Percentiles rank a stretch among this genome's conserved stretches.
phyloP scores from a whole-genome alignment of 129 eudicot genomes.

The Ambrosia artemisiifolia region DNA sequence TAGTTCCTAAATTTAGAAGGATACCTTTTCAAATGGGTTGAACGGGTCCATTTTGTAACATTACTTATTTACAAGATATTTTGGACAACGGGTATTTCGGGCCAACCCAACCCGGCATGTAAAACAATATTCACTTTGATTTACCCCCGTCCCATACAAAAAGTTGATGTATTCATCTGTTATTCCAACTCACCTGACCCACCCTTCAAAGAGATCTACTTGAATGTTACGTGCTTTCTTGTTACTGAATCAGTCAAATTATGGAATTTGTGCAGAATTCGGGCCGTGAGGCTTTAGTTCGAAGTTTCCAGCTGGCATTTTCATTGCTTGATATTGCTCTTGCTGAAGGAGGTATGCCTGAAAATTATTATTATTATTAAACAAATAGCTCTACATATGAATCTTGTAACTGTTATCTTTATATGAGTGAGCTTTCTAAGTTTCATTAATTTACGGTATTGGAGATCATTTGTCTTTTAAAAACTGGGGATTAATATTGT shows the following conservation, averaged over 20 bases:
- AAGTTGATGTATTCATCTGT: background rate
- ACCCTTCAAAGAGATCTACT: background rate
- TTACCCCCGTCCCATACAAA: background rate
- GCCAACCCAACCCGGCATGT: background rate
- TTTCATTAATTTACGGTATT: background rate
- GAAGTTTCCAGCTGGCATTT: conserved; percentile 95
- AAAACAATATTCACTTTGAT: background rate
- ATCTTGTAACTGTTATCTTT: background rate
- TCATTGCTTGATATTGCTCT: conserved; percentile 68
- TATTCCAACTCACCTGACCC: conserved; percentile 2
- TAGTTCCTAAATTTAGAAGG: background rate
- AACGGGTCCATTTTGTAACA: background rate
- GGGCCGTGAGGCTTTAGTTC: conserved; percentile 67
- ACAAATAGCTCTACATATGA: conserved; percentile 8
- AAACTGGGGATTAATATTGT: background rate
- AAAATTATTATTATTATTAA: background rate
- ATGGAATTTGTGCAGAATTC: conserved; percentile 57
- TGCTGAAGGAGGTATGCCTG: conserved; percentile 68
- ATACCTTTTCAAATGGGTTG: background rate
- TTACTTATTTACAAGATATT: background rate
- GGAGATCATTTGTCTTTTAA: background rate
- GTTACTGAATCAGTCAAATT: conserved; percentile 16
- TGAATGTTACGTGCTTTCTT: conserved; percentile 10
- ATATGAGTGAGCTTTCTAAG: background rate
- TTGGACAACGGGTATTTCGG: background rate